Percentiles rank a stretch among this genome's conserved stretches.
Conservation (phyloP, 75 land plant genomes). For the Sequoiadendron giganteum region DNA sequence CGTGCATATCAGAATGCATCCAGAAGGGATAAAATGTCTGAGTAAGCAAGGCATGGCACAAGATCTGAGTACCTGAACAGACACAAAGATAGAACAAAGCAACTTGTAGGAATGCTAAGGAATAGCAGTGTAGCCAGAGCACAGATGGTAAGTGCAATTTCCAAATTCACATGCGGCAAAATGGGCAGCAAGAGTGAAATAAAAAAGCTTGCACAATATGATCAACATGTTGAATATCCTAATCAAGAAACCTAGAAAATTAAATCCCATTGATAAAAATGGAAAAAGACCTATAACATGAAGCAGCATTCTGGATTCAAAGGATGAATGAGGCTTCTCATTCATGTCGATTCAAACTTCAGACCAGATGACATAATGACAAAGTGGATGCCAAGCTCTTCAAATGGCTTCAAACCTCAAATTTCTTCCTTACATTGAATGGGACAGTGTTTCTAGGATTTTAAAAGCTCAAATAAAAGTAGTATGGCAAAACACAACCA, state of each 20-base stretch:
- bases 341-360: not conserved
- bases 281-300: not conserved
- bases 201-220: not conserved
- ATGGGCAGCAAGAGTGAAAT: not conserved
- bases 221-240: not conserved
- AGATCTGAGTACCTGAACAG: not conserved
- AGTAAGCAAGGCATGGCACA: not conserved
- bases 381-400: not conserved
- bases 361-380: not conserved
- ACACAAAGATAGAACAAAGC: not conserved
- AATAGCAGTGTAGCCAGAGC: not conserved
- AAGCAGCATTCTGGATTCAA: not conserved
- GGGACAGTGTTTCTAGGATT: not conserved
- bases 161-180: not conserved
- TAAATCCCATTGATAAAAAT: not conserved
- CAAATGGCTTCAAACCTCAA: not conserved
- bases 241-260: not conserved
- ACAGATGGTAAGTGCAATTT: not conserved
- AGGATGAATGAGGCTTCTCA: not conserved
- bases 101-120: not conserved
- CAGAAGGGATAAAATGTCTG: not conserved
- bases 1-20: not conserved
- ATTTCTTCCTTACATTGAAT: not conserved
- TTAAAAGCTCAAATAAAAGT: not conserved
- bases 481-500: not conserved